A percentile compares a stretch with the other conserved stretches of the same genome.
Evolutionary conservation across 73 alveolate genomes (phyloP).

Genomic region (Tetrahymena elliotti): DNA sequence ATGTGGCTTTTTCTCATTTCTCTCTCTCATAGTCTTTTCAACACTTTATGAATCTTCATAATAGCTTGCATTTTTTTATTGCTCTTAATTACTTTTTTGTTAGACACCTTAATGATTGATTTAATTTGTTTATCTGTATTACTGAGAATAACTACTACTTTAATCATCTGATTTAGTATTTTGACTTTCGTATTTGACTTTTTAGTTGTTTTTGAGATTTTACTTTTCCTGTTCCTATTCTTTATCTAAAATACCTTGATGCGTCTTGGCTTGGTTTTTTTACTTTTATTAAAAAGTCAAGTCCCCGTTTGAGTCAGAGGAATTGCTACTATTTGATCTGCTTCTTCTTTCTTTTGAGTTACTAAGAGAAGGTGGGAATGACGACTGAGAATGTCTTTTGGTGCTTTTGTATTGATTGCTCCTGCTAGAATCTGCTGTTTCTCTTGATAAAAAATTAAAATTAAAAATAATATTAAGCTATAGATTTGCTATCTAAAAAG

Average conservation of each 20-base stretch:
- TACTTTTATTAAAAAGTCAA: background rate
- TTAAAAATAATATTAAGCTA: background rate
- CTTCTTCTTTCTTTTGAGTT: background rate
- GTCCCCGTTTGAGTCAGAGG: background rate
- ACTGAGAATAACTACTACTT: too few species aligned
- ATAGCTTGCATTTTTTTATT: too few species aligned
- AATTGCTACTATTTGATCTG: background rate
- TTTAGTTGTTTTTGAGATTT: background rate
- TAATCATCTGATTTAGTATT: background rate
- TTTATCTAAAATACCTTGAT: background rate
- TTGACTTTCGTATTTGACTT: background rate
- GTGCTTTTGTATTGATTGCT: background rate
- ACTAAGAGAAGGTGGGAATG: background rate
- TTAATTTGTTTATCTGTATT: too few species aligned
- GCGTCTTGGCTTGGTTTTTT: background rate
- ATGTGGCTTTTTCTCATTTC: background rate
- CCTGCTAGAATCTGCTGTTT: background rate
- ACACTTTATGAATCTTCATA: too few species aligned
- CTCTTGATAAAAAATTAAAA: background rate
- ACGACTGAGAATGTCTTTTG: background rate
- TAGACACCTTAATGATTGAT: background rate
- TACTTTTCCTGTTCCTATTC: background rate
- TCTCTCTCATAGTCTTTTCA: background rate
- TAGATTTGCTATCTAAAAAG: background rate
- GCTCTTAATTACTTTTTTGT: background rate